Conservation (phyloP, 106 monocot species). For the Amphibolis antarctica region DNA sequence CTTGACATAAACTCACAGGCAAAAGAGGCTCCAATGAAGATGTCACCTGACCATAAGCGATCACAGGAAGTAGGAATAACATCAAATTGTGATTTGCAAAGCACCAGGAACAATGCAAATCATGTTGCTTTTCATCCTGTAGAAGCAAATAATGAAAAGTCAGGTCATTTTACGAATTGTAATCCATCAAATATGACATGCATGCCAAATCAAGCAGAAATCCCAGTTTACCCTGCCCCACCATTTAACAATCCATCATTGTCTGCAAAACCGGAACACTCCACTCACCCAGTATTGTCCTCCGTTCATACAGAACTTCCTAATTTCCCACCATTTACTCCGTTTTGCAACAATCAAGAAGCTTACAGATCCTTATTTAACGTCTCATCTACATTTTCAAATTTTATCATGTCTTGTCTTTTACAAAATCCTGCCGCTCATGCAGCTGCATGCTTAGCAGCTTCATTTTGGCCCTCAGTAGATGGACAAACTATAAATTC, state of each 20-base stretch:
- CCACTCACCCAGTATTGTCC: constrained; percentile 9
- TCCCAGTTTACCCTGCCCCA: constrained; percentile 5
- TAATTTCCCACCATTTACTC: constrained; percentile 32
- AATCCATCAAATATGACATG: constrained; percentile 1
- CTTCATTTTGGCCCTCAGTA: constrained; percentile 57
- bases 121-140: too few relatives aligned
- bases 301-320: constrained; percentile 18
- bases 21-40: constrained; percentile 7
- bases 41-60: not conserved
- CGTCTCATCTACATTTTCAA: constrained; percentile 57
- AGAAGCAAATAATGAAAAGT: not conserved
- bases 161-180: constrained; percentile 1
- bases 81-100: constrained; percentile 8
- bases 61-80: constrained; percentile 2
- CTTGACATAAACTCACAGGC: constrained; percentile 5
- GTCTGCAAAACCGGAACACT: constrained; percentile 14
- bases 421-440: constrained; percentile 72
- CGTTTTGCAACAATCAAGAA: constrained; percentile 24
- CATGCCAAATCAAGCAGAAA: constrained; percentile 10
- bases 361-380: constrained; percentile 34
- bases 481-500: constrained; percentile 21
- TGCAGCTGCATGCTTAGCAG: constrained; percentile 67
- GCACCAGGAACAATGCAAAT: constrained; percentile 1
- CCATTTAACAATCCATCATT: constrained; percentile 11
- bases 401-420: constrained; percentile 50